Evolutionary conservation across 768 basidiomycete genomes (phyloP).

Genomic region (Leucogyrophana mollusca): DNA sequence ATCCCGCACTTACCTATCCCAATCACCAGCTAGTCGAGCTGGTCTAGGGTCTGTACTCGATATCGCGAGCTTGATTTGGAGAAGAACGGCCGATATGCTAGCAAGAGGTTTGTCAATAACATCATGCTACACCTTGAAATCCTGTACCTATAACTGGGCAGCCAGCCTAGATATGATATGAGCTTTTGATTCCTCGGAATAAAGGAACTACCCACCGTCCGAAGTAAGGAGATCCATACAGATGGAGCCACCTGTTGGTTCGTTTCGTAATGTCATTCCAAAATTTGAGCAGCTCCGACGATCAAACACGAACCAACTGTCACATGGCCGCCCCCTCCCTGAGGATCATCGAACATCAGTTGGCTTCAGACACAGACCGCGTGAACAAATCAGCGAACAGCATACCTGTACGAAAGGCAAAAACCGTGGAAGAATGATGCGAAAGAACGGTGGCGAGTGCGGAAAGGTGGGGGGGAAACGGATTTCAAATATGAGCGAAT

Average conservation of each 20-base stretch:
- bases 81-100: conserved; percentile 43
- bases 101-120: not conserved
- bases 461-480: conserved; percentile 68
- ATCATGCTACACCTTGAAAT: conserved; percentile 6
- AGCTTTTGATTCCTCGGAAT: too few relatives aligned
- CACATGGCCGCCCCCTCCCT: conserved; percentile 69
- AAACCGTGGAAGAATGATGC: conserved; percentile 72
- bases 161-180: conserved; percentile 47
- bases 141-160: conserved; percentile 60
- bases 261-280: too few relatives aligned
- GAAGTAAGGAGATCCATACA: conserved; percentile 73
- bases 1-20: conserved; percentile 42
- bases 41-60: conserved; percentile 65
- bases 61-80: conserved; percentile 70
- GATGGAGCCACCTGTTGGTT: conserved; percentile 57
- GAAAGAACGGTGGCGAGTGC: conserved; percentile 72
- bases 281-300: too few relatives aligned
- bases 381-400: not conserved
- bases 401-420: conserved; percentile 56
- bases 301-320: conserved; percentile 46
- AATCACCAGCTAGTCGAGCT: conserved; percentile 53
- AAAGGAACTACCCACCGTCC: conserved; percentile 41
- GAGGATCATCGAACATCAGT: not conserved
- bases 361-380: too few relatives aligned
- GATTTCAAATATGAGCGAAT: conserved; percentile 72